phyloP scores from a whole-genome alignment of 352 stramenopile species.

The Globisporangium uncinulatum region DNA sequence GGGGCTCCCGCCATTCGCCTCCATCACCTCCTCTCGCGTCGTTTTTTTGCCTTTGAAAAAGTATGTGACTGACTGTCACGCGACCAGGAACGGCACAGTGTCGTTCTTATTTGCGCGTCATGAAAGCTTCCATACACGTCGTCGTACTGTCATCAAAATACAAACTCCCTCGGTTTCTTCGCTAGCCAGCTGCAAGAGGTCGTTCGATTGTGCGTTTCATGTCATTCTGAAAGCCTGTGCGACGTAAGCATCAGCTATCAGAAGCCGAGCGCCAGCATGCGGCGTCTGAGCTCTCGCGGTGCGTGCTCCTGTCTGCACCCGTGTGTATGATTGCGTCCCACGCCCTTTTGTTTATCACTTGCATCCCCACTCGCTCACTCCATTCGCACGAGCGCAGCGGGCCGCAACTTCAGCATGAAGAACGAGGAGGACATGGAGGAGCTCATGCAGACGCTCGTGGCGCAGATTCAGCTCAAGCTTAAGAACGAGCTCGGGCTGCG shows the following conservation, averaged over 20 bases:
- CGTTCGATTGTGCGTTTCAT: not conserved
- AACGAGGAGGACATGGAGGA: slow-evolving; percentile 82
- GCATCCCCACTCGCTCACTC: not conserved
- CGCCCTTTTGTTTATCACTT: too few species aligned
- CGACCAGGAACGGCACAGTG: too few species aligned
- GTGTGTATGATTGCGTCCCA: not conserved
- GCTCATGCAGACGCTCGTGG: slow-evolving; percentile 78
- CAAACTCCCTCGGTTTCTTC: not conserved
- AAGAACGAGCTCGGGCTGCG: slow-evolving; percentile 79
- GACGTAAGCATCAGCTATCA: not conserved
- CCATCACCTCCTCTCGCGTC: not conserved
- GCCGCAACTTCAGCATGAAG: slow-evolving; percentile 75
- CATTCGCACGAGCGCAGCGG: slow-evolving; percentile 11
- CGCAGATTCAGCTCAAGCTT: slow-evolving; percentile 82
- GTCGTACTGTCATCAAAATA: too few species aligned
- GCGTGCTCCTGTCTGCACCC: slow-evolving; percentile 3
- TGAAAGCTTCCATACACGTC: too few species aligned
- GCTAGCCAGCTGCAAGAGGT: not conserved
- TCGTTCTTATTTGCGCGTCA: too few species aligned
- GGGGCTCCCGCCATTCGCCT: not conserved
- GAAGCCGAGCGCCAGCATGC: slow-evolving; percentile 21
- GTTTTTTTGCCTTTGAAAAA: not conserved
- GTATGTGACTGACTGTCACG: too few species aligned
- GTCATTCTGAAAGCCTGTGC: not conserved
- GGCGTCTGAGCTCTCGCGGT: slow-evolving; percentile 54